Conservation (phyloP, 306 rosid species). For the Dryas drummondii region DNA sequence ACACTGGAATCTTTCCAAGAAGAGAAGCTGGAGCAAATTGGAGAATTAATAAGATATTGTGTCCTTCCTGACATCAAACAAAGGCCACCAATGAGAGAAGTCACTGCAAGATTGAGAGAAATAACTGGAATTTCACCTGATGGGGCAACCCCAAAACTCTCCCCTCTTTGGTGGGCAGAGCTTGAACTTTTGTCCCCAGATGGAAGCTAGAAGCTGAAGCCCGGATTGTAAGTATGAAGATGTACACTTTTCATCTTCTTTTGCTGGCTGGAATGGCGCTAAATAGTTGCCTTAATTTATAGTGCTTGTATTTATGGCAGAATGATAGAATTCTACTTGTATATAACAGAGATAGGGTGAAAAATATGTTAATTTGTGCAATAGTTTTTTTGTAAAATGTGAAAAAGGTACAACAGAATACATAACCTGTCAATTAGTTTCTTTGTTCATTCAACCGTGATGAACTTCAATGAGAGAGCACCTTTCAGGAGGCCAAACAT, state of each 20-base stretch:
- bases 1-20: constrained; percentile 58
- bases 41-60: constrained; percentile 55
- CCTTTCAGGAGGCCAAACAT: not conserved
- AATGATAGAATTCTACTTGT: constrained; percentile 43
- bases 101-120: constrained; percentile 57
- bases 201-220: constrained; percentile 41
- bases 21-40: constrained; percentile 57
- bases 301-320: constrained; percentile 33
- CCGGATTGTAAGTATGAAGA: constrained; percentile 34
- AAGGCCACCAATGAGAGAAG: constrained; percentile 67
- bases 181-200: constrained; percentile 72
- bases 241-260: constrained; percentile 13
- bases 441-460: constrained; percentile 10
- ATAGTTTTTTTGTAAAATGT: not conserved
- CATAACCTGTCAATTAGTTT: constrained; percentile 21
- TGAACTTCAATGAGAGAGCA: not conserved
- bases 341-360: constrained; percentile 41
- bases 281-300: constrained; percentile 20
- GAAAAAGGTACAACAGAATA: not conserved
- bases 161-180: constrained; percentile 99
- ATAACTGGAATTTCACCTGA: constrained; percentile 77
- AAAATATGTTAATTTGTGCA: constrained; percentile 3
- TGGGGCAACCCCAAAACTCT: constrained; percentile 72
- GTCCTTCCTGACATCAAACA: constrained; percentile 41
- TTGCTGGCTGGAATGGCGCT: constrained; percentile 12